Base-by-base conservation (phyloP, 2,329 filamentous ascomycete genomes). In the Colletotrichum sp. region DNA sequence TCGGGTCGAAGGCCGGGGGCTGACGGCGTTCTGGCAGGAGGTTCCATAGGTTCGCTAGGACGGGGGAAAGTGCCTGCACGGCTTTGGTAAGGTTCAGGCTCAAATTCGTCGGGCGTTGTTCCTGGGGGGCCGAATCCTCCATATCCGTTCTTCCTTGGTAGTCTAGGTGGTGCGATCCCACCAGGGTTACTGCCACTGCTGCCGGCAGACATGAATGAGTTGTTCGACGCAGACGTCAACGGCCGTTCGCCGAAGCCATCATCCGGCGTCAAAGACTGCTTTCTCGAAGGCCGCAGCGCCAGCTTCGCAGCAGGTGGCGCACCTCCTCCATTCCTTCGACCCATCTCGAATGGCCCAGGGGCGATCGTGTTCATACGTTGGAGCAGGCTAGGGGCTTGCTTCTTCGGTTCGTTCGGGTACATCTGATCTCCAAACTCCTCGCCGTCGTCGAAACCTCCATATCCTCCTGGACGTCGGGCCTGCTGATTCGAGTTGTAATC, bases 331-430 rank as follows among this genome's bases (percentile, higher is more conserved):
- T 84, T 81, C 52, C 84, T 85, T 78, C 85, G 84, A 77, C 81
- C 84, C 36, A 88, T 82, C 78, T 92, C 91, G 79, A 95, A 94
- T 0, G 93, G 93, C 0, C 92, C 93, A 2, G 93, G 91, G 2
- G 91, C 88, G 80, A 95, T 93, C 10, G 86, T 89, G 78, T 94
- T 90, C 88, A 95, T 91, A 68, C 92, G 90, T 77, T 91, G 89
- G 79, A 94, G 80, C 32, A 95, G 80, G 49, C 81, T 86, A 78
- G 77, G 80, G 3, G 79, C 78, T 66, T 83, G 81, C 76, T 84
- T 87, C 78, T 84, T 85, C 64, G 52, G 68, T 26, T 91, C 90
- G 77, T 88, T 92, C 24, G 88, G 88, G 80, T 88, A 88, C 75
- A 80, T 82, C 49, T 83, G 80, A 67, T 88, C 86, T n/a, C 87